These are phyloP conservation scores for Limonomyces culmigenus DNA, from an alignment of 1,284 basidiomycete species.

Conservation along the genomic window DNA sequence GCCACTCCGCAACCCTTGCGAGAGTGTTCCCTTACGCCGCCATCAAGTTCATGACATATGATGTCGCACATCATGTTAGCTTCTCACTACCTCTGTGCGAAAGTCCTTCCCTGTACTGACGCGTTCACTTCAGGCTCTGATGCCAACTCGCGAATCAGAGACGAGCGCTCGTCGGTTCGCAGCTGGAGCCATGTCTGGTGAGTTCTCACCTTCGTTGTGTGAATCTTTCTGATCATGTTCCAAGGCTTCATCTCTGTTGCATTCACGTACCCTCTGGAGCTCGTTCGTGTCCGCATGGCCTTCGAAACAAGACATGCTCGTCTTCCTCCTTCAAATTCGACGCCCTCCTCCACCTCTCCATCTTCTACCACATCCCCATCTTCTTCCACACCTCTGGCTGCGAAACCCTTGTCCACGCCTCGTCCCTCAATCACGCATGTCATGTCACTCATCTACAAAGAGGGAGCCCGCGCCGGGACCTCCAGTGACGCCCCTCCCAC, in stretches of 20 bases:
- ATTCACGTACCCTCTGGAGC: conserved; percentile 88
- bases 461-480: too few relatives aligned
- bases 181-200: conserved; percentile 81
- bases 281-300: conserved; percentile 91
- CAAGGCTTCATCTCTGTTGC: conserved; percentile 84
- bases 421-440: conserved; percentile 47
- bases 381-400: not conserved
- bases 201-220: too few relatives aligned
- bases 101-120: not conserved
- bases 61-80: conserved; percentile 65
- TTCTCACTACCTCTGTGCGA: not conserved
- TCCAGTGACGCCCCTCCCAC: conserved; percentile 6
- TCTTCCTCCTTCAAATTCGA: too few relatives aligned
- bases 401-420: too few relatives aligned
- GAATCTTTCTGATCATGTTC: too few relatives aligned
- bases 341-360: not conserved
- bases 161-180: conserved; percentile 75
- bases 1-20: conserved; percentile 81
- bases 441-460: conserved; percentile 54
- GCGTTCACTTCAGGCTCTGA: conserved; percentile 33
- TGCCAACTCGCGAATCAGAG: conserved; percentile 69
- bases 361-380: too few relatives aligned
- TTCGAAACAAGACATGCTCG: conserved; percentile 75
- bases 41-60: conserved; percentile 97
- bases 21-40: conserved; percentile 92